Conservation (phyloP, 768 basidiomycete species). For the Russula sp. region DNA sequence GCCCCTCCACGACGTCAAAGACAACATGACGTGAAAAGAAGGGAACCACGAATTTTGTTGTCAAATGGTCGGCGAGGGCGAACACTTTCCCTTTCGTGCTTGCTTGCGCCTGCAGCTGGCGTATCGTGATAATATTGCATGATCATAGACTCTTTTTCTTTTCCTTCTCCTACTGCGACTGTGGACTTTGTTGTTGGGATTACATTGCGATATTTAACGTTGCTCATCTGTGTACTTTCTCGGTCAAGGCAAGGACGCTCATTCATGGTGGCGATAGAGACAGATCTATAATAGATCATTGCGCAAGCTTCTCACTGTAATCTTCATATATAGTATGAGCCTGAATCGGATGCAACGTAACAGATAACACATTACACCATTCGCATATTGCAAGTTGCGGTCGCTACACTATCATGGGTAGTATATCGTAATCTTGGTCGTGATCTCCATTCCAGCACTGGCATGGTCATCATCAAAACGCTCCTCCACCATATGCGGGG, state of each 20-base stretch:
- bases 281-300: background rate
- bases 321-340: background rate
- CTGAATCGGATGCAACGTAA: background rate
- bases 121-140: background rate
- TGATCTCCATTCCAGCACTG: too few relatives aligned
- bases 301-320: background rate
- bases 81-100: background rate
- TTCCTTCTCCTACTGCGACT: too few relatives aligned
- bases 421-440: too few relatives aligned
- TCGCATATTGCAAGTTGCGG: too few relatives aligned
- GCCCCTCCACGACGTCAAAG: constrained; percentile 11
- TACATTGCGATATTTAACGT: background rate
- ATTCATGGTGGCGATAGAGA: background rate
- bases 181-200: background rate
- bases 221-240: background rate
- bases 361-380: background rate
- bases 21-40: background rate
- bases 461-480: too few relatives aligned
- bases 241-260: background rate
- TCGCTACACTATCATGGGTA: too few relatives aligned
- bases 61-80: background rate
- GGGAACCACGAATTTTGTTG: background rate
- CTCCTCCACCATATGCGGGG: too few relatives aligned
- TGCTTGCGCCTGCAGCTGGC: background rate
- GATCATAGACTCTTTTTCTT: background rate